A percentile compares a stretch with the other conserved stretches of the same genome.
phyloP scores from a whole-genome alignment of 2,329 filamentous ascomycete genomes.

The Colletotrichum sp. region DNA sequence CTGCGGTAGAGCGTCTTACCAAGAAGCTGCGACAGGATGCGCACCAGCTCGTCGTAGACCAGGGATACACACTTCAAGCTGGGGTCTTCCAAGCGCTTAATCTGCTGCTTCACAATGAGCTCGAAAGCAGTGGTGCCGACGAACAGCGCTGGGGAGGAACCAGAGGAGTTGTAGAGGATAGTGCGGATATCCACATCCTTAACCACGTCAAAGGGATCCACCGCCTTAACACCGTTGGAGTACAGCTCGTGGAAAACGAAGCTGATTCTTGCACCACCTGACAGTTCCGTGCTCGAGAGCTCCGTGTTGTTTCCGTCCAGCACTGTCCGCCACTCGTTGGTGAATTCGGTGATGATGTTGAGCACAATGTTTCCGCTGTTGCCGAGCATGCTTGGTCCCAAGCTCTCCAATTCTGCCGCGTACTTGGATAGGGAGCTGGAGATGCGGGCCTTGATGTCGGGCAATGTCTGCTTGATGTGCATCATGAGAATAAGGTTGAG shows the following conservation, averaged over 20 bases:
- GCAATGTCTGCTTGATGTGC: slow-evolving; percentile 99
- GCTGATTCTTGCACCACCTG: slow-evolving; percentile 95
- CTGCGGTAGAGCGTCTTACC: slow-evolving; percentile 88
- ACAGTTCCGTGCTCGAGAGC: slow-evolving; percentile 91
- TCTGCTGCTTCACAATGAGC: slow-evolving; percentile 97
- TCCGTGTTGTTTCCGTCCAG: slow-evolving; percentile 97
- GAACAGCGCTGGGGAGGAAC: slow-evolving; percentile 93
- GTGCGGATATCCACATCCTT: slow-evolving; percentile 98
- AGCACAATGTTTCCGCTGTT: slow-evolving; percentile 96
- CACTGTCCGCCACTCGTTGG: slow-evolving; percentile 95
- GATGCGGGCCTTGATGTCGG: slow-evolving; percentile 97
- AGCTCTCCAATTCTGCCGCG: slow-evolving; percentile 75
- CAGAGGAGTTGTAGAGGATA: slow-evolving; percentile 98
- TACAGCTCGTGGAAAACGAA: slow-evolving; percentile 99
- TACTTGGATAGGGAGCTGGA: slow-evolving; percentile 95
- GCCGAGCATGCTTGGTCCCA: slow-evolving; percentile 94
- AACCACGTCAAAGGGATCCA: slow-evolving; percentile 96
- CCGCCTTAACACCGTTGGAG: slow-evolving; percentile 94
- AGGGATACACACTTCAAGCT: slow-evolving; percentile 97
- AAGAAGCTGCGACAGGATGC: slow-evolving; percentile 89
- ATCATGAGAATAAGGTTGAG: slow-evolving; percentile 99
- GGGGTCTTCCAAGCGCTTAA: slow-evolving; percentile 93
- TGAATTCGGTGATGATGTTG: slow-evolving; percentile 99
- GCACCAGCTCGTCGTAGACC: slow-evolving; percentile 96
- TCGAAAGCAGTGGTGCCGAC: slow-evolving; percentile 99